phyloP scores from a whole-genome alignment of 345 rosid species.

The Eucalyptus pauciflora region DNA sequence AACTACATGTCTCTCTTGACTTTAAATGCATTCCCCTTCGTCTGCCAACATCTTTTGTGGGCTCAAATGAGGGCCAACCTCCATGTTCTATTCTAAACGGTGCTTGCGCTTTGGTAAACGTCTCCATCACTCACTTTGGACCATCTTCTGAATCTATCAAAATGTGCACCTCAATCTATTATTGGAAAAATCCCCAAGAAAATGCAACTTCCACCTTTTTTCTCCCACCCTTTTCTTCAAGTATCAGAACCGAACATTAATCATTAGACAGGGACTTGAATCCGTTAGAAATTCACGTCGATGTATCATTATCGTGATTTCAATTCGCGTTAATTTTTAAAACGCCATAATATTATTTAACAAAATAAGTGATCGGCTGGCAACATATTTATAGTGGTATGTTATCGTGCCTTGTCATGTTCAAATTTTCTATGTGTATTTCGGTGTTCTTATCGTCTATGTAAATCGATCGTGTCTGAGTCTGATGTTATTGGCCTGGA shows the following conservation, averaged over 20 bases:
- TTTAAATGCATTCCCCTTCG: not conserved
- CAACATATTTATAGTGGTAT: too few species aligned
- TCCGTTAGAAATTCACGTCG: not conserved
- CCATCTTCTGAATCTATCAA: not conserved
- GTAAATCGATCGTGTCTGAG: not conserved
- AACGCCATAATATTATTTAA: not conserved
- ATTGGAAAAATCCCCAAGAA: not conserved
- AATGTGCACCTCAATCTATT: not conserved
- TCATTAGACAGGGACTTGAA: not conserved
- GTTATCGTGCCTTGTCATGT: not conserved
- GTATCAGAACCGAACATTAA: not conserved
- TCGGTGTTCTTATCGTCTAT: not conserved
- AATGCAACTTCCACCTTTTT: not conserved
- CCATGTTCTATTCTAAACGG: not conserved
- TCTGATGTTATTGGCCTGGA: not conserved
- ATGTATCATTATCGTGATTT: not conserved
- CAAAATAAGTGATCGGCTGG: not conserved
- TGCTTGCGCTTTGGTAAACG: not conserved
- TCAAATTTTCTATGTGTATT: not conserved
- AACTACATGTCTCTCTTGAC: not conserved
- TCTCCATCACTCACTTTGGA: not conserved
- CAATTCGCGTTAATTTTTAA: not conserved
- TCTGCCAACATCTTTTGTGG: not conserved
- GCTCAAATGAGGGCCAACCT: not conserved
- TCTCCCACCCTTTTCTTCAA: not conserved